Evolutionary conservation across 2,329 filamentous ascomycete genomes (phyloP).

Genomic region (Pseudocercospora fijiensis): DNA sequence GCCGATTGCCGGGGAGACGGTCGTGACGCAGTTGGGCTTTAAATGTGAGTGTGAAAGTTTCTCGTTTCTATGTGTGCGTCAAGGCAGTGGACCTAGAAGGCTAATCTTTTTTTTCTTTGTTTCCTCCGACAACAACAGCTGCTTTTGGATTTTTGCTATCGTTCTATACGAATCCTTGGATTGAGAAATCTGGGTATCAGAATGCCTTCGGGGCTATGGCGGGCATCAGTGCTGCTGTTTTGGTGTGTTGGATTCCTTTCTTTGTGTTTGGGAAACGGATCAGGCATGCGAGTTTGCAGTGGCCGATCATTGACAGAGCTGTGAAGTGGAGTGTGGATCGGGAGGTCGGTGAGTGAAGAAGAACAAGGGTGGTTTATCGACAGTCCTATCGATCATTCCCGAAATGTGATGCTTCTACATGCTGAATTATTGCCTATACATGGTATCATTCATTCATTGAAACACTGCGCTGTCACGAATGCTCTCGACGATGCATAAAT

Average conservation of each 20-base stretch:
- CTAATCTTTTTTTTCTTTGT: too few relatives aligned
- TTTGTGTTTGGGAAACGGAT: slow-evolving; percentile 55
- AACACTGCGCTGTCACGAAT: not conserved
- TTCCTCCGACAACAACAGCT: too few relatives aligned
- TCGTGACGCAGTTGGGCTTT: slow-evolving; percentile 43
- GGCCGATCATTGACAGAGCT: slow-evolving; percentile 40
- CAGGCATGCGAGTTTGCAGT: slow-evolving; percentile 50
- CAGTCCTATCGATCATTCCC: not conserved
- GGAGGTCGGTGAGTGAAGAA: slow-evolving; percentile 10
- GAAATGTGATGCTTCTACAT: not conserved
- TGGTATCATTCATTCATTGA: slow-evolving; percentile 9
- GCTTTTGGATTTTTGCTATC: slow-evolving; percentile 59
- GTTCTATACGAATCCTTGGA: slow-evolving; percentile 62
- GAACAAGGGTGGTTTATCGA: not conserved
- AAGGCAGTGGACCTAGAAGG: too few relatives aligned
- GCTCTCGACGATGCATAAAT: not conserved
- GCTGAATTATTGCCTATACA: not conserved
- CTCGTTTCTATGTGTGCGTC: too few relatives aligned
- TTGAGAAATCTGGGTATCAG: slow-evolving; percentile 51
- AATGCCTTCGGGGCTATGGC: slow-evolving; percentile 59
- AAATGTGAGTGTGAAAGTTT: slow-evolving; percentile 19
- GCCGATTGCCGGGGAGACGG: slow-evolving; percentile 58
- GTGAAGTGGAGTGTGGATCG: slow-evolving; percentile 13
- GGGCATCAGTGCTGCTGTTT: slow-evolving; percentile 50
- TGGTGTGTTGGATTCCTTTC: slow-evolving; percentile 53